Percentiles rank a stretch among this genome's conserved stretches.
These are phyloP conservation scores for Yamadazyma kanchanaburiensis DNA, from an alignment of 1,139 yeast species.

Conservation along the genomic window DNA sequence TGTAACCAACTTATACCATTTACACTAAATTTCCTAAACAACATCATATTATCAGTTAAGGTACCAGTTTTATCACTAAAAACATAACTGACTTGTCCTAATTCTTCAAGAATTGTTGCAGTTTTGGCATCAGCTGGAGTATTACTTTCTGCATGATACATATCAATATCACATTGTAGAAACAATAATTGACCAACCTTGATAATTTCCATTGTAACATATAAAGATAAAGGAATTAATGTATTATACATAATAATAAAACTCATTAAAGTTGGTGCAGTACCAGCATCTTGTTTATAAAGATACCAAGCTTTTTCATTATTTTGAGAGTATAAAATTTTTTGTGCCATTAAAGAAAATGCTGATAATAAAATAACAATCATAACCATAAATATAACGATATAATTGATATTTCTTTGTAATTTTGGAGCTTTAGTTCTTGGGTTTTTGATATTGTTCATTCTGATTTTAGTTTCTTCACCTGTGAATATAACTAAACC, in stretches of 20 bases:
- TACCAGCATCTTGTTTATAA: conserved; percentile 70
- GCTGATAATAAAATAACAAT: conserved; percentile 73
- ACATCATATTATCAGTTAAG: conserved; percentile 85
- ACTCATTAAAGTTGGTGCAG: conserved; percentile 90
- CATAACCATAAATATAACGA: conserved; percentile 83
- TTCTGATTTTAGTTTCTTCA: conserved; percentile 91
- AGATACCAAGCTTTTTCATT: conserved; percentile 71
- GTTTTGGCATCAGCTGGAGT: conserved; percentile 96
- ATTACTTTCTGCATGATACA: conserved; percentile 81
- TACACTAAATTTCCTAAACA: conserved; percentile 77
- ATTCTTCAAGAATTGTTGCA: conserved; percentile 90
- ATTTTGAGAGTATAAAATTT: conserved; percentile 44
- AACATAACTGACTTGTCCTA: conserved; percentile 93
- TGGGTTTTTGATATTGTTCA: conserved; percentile 90
- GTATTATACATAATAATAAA: conserved; percentile 97
- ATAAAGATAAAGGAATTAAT: conserved; percentile 87
- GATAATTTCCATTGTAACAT: conserved; percentile 95
- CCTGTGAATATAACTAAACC: conserved; percentile 92
- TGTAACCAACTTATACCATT: conserved; percentile 92
- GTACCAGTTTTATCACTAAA: conserved; percentile 98
- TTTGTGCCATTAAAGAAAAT: conserved; percentile 80
- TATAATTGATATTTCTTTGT: conserved; percentile 76
- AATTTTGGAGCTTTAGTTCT: conserved; percentile 91
- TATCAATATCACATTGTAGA: conserved; percentile 87
- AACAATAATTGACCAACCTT: conserved; percentile 80